Percentiles rank a stretch among this genome's conserved stretches.
phyloP scores from a whole-genome alignment of 768 basidiomycete genomes.

The Erythrobasidium yunnanense region DNA sequence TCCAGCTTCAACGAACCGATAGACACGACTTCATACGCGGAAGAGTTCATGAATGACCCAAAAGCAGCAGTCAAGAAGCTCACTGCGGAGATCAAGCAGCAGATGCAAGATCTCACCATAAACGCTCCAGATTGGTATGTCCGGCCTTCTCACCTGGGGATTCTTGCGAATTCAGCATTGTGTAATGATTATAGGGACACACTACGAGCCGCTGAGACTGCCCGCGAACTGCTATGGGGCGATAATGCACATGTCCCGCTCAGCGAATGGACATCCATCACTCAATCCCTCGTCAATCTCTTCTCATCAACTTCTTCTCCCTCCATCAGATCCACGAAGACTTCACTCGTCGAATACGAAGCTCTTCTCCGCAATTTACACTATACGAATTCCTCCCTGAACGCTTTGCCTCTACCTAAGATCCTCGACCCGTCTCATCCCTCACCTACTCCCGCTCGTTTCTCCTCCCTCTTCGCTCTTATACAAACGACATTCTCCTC shows the following conservation, averaged over 20 bases:
- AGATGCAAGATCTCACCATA: conserved; percentile 64
- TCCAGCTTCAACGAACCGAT: conserved; percentile 77
- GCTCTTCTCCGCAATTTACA: conserved; percentile 65
- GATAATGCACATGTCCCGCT: conserved; percentile 63
- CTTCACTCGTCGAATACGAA: conserved; percentile 72
- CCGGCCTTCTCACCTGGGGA: background rate
- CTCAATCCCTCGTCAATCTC: conserved; percentile 55
- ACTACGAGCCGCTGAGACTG: conserved; percentile 79
- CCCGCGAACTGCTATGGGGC: conserved; percentile 84
- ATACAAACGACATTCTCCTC: conserved; percentile 64
- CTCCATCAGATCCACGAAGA: conserved; percentile 55
- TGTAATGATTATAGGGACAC: conserved; percentile 56
- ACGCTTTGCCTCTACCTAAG: conserved; percentile 69
- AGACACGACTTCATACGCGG: conserved; percentile 58
- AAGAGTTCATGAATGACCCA: conserved; percentile 59
- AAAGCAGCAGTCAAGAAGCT: conserved; percentile 76
- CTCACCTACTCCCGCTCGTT: conserved; percentile 63
- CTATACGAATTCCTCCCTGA: conserved; percentile 73
- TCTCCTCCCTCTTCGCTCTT: conserved; percentile 66
- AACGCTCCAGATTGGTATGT: conserved; percentile 82
- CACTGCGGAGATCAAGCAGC: conserved; percentile 60
- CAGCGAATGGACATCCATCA: conserved; percentile 68
- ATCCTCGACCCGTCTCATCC: conserved; percentile 60
- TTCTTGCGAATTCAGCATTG: background rate
- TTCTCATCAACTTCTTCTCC: conserved; percentile 57